Evolutionary conservation across 305 asterid genomes (phyloP).

Genomic region (Fraxinus platypoda): DNA sequence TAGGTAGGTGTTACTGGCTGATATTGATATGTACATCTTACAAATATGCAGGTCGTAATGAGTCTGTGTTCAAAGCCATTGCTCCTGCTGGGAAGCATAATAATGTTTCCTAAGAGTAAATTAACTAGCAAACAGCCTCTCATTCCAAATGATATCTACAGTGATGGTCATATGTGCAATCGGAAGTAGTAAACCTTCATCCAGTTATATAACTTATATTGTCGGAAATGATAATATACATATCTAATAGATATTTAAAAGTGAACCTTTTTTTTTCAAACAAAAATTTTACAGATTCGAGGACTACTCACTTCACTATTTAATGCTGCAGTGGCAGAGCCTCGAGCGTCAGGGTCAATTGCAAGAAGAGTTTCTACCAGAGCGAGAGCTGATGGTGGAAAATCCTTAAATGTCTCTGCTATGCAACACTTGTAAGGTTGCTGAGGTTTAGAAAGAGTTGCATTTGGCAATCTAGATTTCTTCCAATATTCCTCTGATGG

Average conservation of each 20-base stretch:
- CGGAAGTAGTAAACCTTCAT: not conserved
- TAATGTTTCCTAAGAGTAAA: not conserved
- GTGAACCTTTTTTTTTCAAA: not conserved
- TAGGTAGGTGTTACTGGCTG: not conserved
- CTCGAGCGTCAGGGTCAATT: conserved; percentile 70
- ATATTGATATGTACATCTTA: not conserved
- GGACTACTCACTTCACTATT: conserved; percentile 59
- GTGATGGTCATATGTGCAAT: conserved; percentile 7
- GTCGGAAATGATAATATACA: not conserved
- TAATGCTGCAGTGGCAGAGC: conserved; percentile 77
- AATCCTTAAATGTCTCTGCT: conserved; percentile 63
- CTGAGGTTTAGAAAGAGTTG: conserved; percentile 87
- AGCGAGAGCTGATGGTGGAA: conserved; percentile 63
- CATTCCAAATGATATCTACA: not conserved
- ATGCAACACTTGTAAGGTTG: conserved; percentile 80
- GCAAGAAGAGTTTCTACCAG: conserved; percentile 69
- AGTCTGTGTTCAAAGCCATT: not conserved
- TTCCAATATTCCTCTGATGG: conserved; percentile 89
- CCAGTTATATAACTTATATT: not conserved
- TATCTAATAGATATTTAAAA: not conserved
- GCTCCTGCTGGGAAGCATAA: not conserved
- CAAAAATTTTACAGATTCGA: not conserved
- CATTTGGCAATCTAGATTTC: conserved; percentile 74
- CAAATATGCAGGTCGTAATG: not conserved
- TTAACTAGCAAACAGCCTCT: not conserved